Evolutionary conservation across 2,329 filamentous ascomycete genomes (phyloP).

Genomic region (Exophiala aquamarina): DNA sequence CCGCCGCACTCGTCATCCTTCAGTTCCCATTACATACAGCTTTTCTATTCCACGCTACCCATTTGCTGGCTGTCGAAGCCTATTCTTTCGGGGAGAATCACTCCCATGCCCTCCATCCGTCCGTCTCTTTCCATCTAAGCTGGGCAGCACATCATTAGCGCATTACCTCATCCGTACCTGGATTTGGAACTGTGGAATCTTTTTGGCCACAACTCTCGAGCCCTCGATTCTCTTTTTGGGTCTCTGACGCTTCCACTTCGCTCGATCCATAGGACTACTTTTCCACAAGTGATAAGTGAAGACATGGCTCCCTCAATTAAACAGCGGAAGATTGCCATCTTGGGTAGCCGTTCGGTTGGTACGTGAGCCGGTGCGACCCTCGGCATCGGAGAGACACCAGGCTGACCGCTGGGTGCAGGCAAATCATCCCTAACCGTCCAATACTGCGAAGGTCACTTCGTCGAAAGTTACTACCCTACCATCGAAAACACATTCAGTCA

Average conservation of each 20-base stretch:
- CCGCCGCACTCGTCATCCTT: conserved; percentile 20
- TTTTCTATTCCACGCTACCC: conserved; percentile 11
- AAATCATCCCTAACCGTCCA: conserved; percentile 97
- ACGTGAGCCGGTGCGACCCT: conserved; percentile 35
- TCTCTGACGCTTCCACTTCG: background rate
- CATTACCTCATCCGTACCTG: conserved; percentile 3
- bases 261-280: background rate
- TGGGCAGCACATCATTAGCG: background rate
- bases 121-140: background rate
- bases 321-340: conserved; percentile 93
- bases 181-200: conserved; percentile 3
- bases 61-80: conserved; percentile 8
- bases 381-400: conserved; percentile 1
- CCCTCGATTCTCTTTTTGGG: background rate
- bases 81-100: conserved; percentile 2
- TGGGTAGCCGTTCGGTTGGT: conserved; percentile 91
- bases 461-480: conserved; percentile 98
- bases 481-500: conserved; percentile 99
- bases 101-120: background rate
- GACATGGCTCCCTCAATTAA: conserved; percentile 71
- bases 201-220: conserved; percentile 4
- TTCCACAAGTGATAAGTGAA: background rate
- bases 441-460: conserved; percentile 96
- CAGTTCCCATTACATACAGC: conserved; percentile 24
- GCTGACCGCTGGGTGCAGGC: conserved; percentile 54